Evolutionary conservation across 192 early-diverging fungal species (phyloP).

Genomic region (Coemansia sp.): DNA sequence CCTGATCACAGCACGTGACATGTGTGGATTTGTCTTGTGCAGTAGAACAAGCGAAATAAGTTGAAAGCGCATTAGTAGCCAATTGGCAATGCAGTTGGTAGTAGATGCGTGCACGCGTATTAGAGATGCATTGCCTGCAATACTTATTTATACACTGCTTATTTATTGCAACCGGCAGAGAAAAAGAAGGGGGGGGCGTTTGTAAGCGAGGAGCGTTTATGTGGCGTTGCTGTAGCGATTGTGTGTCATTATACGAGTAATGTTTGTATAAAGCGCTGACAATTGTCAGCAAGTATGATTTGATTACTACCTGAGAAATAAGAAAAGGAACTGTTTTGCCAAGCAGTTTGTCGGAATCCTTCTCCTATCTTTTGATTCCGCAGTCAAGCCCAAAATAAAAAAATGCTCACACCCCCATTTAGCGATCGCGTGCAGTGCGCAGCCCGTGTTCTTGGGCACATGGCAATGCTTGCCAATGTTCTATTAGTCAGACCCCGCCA

Average conservation of each 20-base stretch:
- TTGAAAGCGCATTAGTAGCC: not conserved
- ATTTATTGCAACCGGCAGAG: not conserved
- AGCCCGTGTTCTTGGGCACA: not conserved
- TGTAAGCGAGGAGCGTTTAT: not conserved
- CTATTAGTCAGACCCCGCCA: not conserved
- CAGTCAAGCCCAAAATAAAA: not conserved
- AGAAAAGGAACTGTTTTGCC: not conserved
- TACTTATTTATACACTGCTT: not conserved
- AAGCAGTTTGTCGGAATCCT: too few species aligned
- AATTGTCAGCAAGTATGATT: not conserved
- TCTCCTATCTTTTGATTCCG: not conserved
- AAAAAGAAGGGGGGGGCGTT: not conserved
- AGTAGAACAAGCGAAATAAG: not conserved
- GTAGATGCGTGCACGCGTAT: not conserved
- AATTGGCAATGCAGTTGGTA: not conserved
- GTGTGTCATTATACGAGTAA: not conserved
- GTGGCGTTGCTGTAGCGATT: not conserved
- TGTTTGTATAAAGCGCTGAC: not conserved
- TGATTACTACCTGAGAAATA: not conserved
- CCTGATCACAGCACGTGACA: not conserved
- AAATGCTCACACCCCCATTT: not conserved
- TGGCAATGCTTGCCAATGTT: too few species aligned
- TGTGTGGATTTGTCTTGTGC: not conserved
- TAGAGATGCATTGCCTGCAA: not conserved
- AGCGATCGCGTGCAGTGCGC: conserved; percentile 1